Evolutionary conservation across 2,329 filamentous ascomycete genomes (phyloP), one percentile per base, ranked within the genome.

Genomic region (Neocatenulostroma microsporum): DNA sequence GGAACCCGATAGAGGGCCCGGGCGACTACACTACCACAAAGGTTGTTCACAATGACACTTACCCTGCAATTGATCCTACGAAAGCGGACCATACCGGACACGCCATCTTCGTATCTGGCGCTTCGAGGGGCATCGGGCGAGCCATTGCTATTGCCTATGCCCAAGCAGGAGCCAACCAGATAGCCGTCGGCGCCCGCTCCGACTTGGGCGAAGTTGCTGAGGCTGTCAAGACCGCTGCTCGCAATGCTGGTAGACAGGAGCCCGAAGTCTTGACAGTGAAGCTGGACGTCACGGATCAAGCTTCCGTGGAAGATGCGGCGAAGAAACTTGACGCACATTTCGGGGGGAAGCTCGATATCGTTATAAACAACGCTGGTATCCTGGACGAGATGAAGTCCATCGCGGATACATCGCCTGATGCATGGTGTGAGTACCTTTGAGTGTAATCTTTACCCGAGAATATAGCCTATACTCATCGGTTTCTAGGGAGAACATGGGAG

Each of bases 61-160:
- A 56, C 66, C 40, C 58, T 63, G 12, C 30, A 10, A 48, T 49
- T 34, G 39, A 44, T 20, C 46, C 42, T 2, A 44, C 50, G 13
- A 60, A 62, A 19, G 49, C 55, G 23, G 47, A 68, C 41, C 62
- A 69, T 20, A 34, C 47, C 9, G 61, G 61, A 21, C 65, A 65
- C 43, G 50, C 57, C 4, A 58, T 72, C 30, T 62, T 80, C 39
- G 67, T 80, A 34, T 74, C 67, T 1, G 76, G 74, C 7, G 49
- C 48, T 8, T 47, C 46, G 13, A 40, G 42, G 33, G 52, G 52
- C 25, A 45, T 56, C 23, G 75, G 76, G 4, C 61, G 61, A 3
- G 64, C 67, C 11, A 72, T 68, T 3, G 74, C 73, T 1, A 49
- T 72, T n/a, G 68, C 71, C 8, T 80, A 69, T 47, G 75, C 74